Evolutionary conservation across 148 eudicot species (phyloP), one percentile per base, ranked within the genome.

Genomic region (Silene uniflora): DNA sequence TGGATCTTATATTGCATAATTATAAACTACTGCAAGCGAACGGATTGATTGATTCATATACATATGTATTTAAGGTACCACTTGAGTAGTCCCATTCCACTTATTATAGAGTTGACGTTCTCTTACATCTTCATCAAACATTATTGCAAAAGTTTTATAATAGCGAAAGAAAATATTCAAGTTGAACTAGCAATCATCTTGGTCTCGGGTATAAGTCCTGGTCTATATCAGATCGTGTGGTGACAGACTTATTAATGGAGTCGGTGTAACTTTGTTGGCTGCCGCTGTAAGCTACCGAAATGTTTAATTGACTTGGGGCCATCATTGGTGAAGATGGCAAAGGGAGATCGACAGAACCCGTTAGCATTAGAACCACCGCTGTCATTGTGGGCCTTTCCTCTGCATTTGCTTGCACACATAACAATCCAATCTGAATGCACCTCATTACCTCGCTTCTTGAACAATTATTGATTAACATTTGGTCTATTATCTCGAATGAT

Each of bases 401-500:
- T 0, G 68, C 27, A 18, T 75, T 42, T n/a, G 73, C 72, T 70
- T 84, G 91, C 1, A 88, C 84, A n/a, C 89, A 86, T 47, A 88
- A 56, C 21, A 86, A 46, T 10, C 77, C 86, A 2, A 84, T 58
- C 6, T 84, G 82, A 65, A 84, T 81, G 69, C 86, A 84, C 66
- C 78, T 84, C 54, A 75, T 19, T 3, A 78, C 84, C 60, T 84
- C 78, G 22, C n/a, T 23, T 5, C 10, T 77, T 11, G 69, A 58
- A 46, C 56, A 78, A n/a, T 73, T 55, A 12, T 67, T 47, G 7
- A 39, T 8, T 2, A 79, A 16, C 4, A 49, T 10, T 2, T 68
- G 16, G 44, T 79, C 78, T 22, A 56, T 59, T 10, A 74, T 46
- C 16, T 79, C 78, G 1, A 29, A 47, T 5, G 61, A 11, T 35